Percentiles rank a stretch among this genome's conserved stretches.
Conservation (phyloP, 31 red algal genomes). For the Endocladia muricata region DNA sequence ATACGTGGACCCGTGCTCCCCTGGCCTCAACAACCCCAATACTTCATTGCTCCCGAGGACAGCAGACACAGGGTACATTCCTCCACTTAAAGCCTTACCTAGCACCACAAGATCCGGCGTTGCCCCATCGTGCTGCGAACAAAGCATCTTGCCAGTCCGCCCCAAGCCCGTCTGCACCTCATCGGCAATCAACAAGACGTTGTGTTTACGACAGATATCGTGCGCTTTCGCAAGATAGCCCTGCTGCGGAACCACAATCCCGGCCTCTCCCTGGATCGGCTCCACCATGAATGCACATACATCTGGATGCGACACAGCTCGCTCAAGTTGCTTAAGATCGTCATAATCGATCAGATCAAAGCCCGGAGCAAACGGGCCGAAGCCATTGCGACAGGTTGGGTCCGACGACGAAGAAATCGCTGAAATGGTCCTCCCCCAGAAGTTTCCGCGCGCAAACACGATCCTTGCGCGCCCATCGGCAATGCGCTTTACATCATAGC, state of each 20-base stretch:
- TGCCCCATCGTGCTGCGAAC: conserved; percentile 67
- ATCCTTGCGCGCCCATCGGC: conserved; percentile 59
- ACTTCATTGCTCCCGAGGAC: conserved; percentile 87
- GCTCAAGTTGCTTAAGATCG: conserved; percentile 69
- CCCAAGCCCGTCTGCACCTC: conserved; percentile 98
- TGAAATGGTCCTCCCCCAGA: conserved; percentile 91
- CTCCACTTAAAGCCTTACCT: conserved; percentile 96
- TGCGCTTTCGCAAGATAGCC: conserved; percentile 75
- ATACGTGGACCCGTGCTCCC: conserved; percentile 99
- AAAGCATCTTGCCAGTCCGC: conserved; percentile 91
- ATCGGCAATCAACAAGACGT: conserved; percentile 96
- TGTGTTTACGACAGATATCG: conserved; percentile 76
- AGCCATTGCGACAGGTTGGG: conserved; percentile 63
- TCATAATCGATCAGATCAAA: conserved; percentile 85
- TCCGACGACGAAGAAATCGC: conserved; percentile 86
- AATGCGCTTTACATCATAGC: conserved; percentile 91
- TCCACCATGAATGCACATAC: conserved; percentile 98
- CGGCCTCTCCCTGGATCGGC: conserved; percentile 99
- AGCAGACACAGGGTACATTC: conserved; percentile 91
- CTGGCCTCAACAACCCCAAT: conserved; percentile 72
- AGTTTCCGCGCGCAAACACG: conserved; percentile 91
- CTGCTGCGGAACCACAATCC: conserved; percentile 80
- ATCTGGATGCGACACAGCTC: conserved; percentile 66
- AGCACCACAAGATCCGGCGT: conserved; percentile 94
- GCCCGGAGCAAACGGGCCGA: conserved; percentile 92